Conservation (phyloP, 805 yeast genomes). For the Isabelozyma gotoi region DNA sequence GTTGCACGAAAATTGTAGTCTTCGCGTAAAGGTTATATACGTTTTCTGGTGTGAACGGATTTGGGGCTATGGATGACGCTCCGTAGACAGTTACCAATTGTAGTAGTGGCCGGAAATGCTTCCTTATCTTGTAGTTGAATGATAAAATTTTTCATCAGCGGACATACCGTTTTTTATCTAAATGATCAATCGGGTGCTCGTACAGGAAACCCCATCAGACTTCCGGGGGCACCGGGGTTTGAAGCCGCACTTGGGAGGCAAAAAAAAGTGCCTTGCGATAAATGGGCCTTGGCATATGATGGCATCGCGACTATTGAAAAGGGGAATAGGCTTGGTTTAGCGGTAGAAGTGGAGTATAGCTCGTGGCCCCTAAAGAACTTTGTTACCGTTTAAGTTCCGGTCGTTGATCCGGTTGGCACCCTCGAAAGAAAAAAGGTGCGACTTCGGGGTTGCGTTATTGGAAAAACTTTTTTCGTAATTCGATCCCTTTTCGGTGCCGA, state of each 20-base stretch:
- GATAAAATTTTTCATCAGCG: not conserved
- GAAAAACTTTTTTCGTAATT: not conserved
- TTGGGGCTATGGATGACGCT: too few relatives aligned
- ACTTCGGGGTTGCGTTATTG: not conserved
- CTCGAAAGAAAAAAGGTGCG: not conserved
- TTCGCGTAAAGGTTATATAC: too few relatives aligned
- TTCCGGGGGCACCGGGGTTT: not conserved
- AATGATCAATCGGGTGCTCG: too few relatives aligned
- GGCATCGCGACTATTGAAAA: not conserved
- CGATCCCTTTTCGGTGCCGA: not conserved
- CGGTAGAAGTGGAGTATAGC: not conserved
- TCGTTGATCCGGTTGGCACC: not conserved
- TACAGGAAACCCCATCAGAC: too few relatives aligned
- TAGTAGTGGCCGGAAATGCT: too few relatives aligned
- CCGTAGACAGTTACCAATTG: too few relatives aligned
- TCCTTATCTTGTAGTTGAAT: too few relatives aligned
- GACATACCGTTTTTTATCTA: not conserved
- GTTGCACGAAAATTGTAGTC: too few relatives aligned
- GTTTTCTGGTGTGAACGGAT: too few relatives aligned
- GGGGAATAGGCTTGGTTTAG: too few relatives aligned
- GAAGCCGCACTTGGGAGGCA: not conserved
- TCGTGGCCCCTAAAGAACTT: too few relatives aligned
- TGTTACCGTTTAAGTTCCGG: not conserved
- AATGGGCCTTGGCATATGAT: not conserved
- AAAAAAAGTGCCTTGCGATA: not conserved